phyloP scores from a whole-genome alignment of 768 basidiomycete species.

The Kwoniella dejecticola region DNA sequence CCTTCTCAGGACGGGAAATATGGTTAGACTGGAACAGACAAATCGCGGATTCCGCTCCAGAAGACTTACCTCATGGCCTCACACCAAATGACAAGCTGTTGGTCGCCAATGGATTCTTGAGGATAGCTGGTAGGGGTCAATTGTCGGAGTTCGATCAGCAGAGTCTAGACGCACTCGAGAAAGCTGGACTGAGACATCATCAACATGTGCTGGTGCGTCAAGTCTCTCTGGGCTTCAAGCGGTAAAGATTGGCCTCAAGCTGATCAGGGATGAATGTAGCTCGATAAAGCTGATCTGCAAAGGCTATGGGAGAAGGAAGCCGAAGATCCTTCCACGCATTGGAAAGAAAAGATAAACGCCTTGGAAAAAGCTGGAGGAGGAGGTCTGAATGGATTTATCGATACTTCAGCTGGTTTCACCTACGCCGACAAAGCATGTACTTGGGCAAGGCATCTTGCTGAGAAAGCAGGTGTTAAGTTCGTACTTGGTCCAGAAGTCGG shows the following conservation, averaged over 20 bases:
- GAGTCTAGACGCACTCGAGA: conserved; percentile 26
- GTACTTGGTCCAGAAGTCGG: conserved; percentile 27
- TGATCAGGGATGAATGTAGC: background rate
- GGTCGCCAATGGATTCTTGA: conserved; percentile 26
- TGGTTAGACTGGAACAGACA: conserved; percentile 37
- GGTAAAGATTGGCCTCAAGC: background rate
- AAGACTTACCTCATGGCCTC: conserved; percentile 27
- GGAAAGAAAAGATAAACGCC: conserved; percentile 22
- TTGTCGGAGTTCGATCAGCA: conserved; percentile 30
- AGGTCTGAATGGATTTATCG: conserved; percentile 30
- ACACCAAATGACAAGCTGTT: conserved; percentile 27
- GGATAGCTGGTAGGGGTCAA: conserved; percentile 16
- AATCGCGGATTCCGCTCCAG: conserved; percentile 21
- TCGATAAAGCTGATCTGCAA: conserved; percentile 5
- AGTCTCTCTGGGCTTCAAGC: background rate
- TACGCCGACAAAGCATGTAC: conserved; percentile 38
- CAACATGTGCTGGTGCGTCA: conserved; percentile 28
- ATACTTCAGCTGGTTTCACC: conserved; percentile 36
- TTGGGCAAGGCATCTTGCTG: conserved; percentile 29
- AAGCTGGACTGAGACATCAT: conserved; percentile 33
- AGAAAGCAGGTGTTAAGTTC: conserved; percentile 33
- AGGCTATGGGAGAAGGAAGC: conserved; percentile 11
- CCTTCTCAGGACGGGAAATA: conserved; percentile 27
- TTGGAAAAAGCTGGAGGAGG: conserved; percentile 17
- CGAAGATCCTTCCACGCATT: conserved; percentile 1